Percentiles rank a stretch among this genome's conserved stretches.
These are phyloP conservation scores for Chalaropsis ovoidea DNA, from an alignment of 2,329 filamentous ascomycete genomes.

Conservation along the genomic window DNA sequence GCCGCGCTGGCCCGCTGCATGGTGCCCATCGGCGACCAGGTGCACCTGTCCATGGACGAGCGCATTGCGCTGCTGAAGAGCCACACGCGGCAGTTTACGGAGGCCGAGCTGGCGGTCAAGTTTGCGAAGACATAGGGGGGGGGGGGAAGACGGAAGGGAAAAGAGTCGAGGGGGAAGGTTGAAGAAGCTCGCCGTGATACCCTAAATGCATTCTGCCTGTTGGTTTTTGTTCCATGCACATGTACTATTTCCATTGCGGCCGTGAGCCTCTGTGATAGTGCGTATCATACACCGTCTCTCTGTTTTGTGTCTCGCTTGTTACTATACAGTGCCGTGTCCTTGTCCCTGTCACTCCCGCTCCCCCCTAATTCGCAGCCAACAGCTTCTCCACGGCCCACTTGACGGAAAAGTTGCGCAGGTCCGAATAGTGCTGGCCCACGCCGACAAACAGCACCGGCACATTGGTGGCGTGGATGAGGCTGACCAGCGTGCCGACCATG, in stretches of 20 bases:
- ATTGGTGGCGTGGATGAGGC: slow-evolving; percentile 92
- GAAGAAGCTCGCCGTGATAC: neutral
- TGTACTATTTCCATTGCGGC: neutral
- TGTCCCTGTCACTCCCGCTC: neutral
- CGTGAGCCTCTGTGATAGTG: neutral
- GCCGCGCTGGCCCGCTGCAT: slow-evolving; percentile 56
- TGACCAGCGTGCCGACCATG: slow-evolving; percentile 92
- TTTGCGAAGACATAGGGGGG: slow-evolving; percentile 32
- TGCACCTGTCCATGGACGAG: slow-evolving; percentile 54
- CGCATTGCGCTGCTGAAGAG: slow-evolving; percentile 51
- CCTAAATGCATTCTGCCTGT: neutral
- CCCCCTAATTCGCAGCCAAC: slow-evolving; percentile 30
- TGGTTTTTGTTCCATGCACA: neutral
- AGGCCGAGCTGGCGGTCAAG: slow-evolving; percentile 53
- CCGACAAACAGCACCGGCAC: slow-evolving; percentile 91
- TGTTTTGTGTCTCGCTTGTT: neutral
- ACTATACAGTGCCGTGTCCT: slow-evolving; percentile 19
- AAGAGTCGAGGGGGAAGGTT: neutral
- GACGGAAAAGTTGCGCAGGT: slow-evolving; percentile 58
- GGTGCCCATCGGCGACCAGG: slow-evolving; percentile 64
- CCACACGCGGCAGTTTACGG: slow-evolving; percentile 56
- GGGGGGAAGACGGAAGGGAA: neutral
- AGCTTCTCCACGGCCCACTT: slow-evolving; percentile 60
- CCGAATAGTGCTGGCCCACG: slow-evolving; percentile 59
- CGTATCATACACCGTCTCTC: neutral